Conservation (phyloP, 2,329 filamentous ascomycete species). For the Byssoonygena ceratinophila region DNA sequence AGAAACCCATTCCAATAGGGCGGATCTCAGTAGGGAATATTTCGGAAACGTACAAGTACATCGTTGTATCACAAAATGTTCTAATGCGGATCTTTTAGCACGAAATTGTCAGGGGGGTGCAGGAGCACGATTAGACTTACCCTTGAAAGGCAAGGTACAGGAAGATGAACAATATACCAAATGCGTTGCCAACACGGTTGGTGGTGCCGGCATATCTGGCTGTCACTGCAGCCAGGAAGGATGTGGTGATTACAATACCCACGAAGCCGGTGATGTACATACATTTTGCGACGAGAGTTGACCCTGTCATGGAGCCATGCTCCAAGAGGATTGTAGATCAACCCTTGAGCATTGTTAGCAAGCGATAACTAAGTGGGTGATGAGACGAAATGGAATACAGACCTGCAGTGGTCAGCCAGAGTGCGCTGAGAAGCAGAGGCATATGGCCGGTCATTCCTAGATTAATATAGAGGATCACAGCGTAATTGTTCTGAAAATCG, state of each 20-base stretch:
- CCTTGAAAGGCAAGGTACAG: constrained; percentile 43
- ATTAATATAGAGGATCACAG: constrained; percentile 36
- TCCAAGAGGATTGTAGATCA: constrained; percentile 32
- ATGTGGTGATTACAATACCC: constrained; percentile 34
- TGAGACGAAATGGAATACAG: constrained; percentile 13
- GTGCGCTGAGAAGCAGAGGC: constrained; percentile 36
- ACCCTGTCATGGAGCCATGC: constrained; percentile 31
- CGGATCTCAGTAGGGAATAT: constrained; percentile 43
- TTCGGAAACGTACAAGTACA: constrained; percentile 39
- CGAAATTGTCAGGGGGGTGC: neutral
- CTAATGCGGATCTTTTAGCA: constrained; percentile 20
- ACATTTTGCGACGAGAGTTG: constrained; percentile 30
- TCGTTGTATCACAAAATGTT: constrained; percentile 39
- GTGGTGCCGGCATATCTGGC: constrained; percentile 31
- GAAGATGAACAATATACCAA: constrained; percentile 36
- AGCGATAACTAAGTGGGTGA: neutral
- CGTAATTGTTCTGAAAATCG: constrained; percentile 37
- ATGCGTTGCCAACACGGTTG: constrained; percentile 33
- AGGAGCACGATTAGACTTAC: constrained; percentile 18
- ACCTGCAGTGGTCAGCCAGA: constrained; percentile 40
- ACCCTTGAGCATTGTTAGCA: constrained; percentile 23
- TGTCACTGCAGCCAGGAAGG: constrained; percentile 33
- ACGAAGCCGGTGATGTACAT: constrained; percentile 37
- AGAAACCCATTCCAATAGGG: constrained; percentile 44
- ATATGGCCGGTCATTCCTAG: constrained; percentile 36